These are phyloP conservation scores for Irpex sp. DNA, from an alignment of 1,284 basidiomycete species.

Conservation along the genomic window DNA sequence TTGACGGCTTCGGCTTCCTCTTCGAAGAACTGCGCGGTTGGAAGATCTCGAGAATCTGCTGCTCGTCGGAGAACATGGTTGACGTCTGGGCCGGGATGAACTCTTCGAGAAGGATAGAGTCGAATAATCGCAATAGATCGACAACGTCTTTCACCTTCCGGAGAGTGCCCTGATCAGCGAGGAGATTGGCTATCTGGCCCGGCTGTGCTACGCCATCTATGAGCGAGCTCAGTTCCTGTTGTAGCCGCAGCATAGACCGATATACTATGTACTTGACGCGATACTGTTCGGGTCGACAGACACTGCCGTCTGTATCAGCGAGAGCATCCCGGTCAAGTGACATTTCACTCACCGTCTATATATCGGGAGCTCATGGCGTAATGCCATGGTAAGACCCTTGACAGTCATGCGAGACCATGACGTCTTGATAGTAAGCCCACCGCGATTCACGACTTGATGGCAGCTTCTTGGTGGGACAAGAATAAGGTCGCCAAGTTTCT, in stretches of 20 bases:
- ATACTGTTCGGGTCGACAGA: constrained; percentile 74
- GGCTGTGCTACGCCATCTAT: background rate
- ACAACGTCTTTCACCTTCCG: constrained; percentile 14
- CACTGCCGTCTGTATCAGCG: constrained; percentile 35
- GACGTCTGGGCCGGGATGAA: constrained; percentile 34
- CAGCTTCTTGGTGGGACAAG: constrained; percentile 75
- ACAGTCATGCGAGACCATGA: constrained; percentile 81
- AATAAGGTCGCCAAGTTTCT: constrained; percentile 70
- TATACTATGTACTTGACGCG: constrained; percentile 63
- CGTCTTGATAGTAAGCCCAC: constrained; percentile 73
- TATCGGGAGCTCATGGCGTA: constrained; percentile 69
- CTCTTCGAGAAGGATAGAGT: constrained; percentile 57
- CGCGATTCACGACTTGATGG: constrained; percentile 75
- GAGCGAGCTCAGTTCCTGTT: constrained; percentile 24
- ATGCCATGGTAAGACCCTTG: constrained; percentile 49
- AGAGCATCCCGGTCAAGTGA: constrained; percentile 8
- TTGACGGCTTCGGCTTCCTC: constrained; percentile 11
- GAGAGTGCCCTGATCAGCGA: background rate
- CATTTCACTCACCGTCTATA: constrained; percentile 56
- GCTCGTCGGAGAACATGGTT: constrained; percentile 16
- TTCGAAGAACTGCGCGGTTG: constrained; percentile 8
- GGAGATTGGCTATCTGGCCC: background rate
- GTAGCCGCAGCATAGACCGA: constrained; percentile 43
- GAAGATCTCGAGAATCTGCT: background rate
- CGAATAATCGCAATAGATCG: constrained; percentile 46